Percentiles rank a stretch among this genome's conserved stretches.
Conservation (phyloP, 768 basidiomycete species). For the Calocybe gangraenosa region DNA sequence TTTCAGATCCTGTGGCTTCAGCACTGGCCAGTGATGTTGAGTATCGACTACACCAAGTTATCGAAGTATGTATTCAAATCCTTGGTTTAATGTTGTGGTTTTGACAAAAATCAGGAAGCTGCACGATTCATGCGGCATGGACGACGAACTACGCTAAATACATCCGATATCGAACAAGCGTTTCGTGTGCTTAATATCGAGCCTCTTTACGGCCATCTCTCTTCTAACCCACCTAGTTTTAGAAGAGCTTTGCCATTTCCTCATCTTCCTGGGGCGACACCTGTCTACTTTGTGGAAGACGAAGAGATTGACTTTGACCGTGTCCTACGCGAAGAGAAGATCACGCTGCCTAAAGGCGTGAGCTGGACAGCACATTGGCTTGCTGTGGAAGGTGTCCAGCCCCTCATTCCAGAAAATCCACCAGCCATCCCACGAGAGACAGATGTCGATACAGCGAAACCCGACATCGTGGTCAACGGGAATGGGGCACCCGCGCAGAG, state of each 20-base stretch:
- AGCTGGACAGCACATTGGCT: constrained; percentile 94
- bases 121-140: constrained; percentile 96
- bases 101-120: constrained; percentile 63
- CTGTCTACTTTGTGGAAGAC: constrained; percentile 93
- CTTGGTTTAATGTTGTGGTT: background rate
- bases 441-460: constrained; percentile 24
- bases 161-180: constrained; percentile 90
- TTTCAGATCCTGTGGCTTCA: constrained; percentile 77
- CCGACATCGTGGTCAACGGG: constrained; percentile 22
- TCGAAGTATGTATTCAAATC: constrained; percentile 57
- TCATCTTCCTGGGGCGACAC: constrained; percentile 43
- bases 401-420: constrained; percentile 19
- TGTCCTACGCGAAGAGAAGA: constrained; percentile 67
- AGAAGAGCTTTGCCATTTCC: constrained; percentile 54
- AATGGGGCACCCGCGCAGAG: constrained; percentile 10
- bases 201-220: constrained; percentile 84
- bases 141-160: constrained; percentile 83
- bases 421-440: constrained; percentile 20
- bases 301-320: constrained; percentile 97
- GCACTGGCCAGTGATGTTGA: constrained; percentile 94
- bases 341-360: constrained; percentile 61
- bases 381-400: constrained; percentile 94
- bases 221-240: constrained; percentile 60
- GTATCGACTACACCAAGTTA: constrained; percentile 91
- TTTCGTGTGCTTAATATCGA: constrained; percentile 87